Evolutionary conservation across 768 basidiomycete species (phyloP), one percentile per base, ranked within the genome.

Genomic region (Mycena galopus): DNA sequence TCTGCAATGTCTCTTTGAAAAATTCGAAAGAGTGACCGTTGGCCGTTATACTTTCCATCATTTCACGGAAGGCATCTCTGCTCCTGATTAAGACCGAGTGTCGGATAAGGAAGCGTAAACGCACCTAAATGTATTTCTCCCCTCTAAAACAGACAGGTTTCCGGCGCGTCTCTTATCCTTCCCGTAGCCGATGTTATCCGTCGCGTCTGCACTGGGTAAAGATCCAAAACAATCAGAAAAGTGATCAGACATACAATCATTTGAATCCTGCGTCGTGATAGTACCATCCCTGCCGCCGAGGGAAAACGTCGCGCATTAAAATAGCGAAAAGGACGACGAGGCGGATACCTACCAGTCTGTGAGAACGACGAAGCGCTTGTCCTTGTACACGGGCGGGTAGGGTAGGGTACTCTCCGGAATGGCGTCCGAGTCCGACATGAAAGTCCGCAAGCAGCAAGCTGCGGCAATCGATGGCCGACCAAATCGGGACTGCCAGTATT

Each of bases 201-300:
- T 96, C 85, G 97, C 80, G 81, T 91, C 95, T 96, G 77, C 5
- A 14, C 11, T 10, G 12, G 10, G 27, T 21, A 61, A 47, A 47
- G 62, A 55, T 9, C 35, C 2, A 51, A 30, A 42, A 2, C 7
- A 29, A 25, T 47, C 62, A 63, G n/a, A 25, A 14, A 55, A 55
- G 51, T n/a, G n/a, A n/a, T n/a, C n/a, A 42, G 60, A 35, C 39
- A 51, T 79, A 96, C 94, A 96, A 77, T 98, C 96, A 81, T 98
- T 98, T 9, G 94, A 96, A 80, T 98, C 96, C 78, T 89, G 90
- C 47, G 89, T 96, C 4, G 96, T 97, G 83, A 98, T 97, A 17
- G 96, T 98, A 77, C 94, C 94, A 84, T 96, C 94, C 94, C 94
- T 95, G 80, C 27, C n/a, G n/a, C n/a, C n/a, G n/a, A n/a, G n/a